Base-by-base conservation (phyloP, 1,139 yeast genomes). In the Scheffersomyces stambukii region DNA sequence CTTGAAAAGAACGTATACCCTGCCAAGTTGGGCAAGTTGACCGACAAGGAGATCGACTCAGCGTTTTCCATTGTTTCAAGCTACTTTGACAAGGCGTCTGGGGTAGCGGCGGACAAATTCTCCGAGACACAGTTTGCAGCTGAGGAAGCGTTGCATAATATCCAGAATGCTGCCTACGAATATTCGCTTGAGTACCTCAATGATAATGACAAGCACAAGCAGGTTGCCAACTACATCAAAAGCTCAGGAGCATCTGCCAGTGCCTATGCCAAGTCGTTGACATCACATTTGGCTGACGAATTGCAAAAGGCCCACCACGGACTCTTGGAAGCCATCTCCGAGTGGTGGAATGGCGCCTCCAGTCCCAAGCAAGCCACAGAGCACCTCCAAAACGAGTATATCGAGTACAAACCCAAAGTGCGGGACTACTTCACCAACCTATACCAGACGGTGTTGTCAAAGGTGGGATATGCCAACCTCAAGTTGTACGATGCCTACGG, bases 51-150 rank as follows among this genome's bases (percentile, higher is more conserved):
- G 31, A 41, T 50, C 19, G 30, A 34, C 25, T 28, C 41, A 3
- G 45, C 52, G 6, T 52, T 44, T 28, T 25, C 51, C 21, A 48
- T 57, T 23, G 59, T 53, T 10, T 52, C 49, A 43, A 57, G 64
- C 38, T 70, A 75, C 44, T 70, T 67, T 31, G 60, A 68, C 19
- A 48, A 52, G 31, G 64, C 69, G 6, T 45, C 57, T 24, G 55
- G 51, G 13, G 43, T 52, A 24, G 45, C 67, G 13, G 48, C 50
- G 16, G 37, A 43, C 10, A 41, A 51, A 36, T 46, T 46, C 23
- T 50, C 43, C 7, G 41, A 51, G 15, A 35, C 42, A 11, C 32
- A 42, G 23, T 40, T 35, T 18, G 41, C 48, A 8, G 40, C 47
- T 20, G 53, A 48, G 10, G 48, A 51, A 6, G 49, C 47, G 1